Conservation (phyloP, 1,284 basidiomycete species). For the Ceratobasidium sp. region DNA sequence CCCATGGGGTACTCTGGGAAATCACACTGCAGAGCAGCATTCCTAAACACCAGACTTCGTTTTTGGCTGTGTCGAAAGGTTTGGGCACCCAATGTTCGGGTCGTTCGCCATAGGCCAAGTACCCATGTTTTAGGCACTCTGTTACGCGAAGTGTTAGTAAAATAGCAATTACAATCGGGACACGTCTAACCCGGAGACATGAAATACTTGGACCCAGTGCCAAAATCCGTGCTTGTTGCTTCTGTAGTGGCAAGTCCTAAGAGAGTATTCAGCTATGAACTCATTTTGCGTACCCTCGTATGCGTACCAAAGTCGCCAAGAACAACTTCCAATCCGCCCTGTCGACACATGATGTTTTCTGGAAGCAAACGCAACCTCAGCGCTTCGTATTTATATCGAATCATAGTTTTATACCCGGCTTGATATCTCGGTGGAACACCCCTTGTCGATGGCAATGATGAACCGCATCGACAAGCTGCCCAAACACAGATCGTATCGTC, state of each 20-base stretch:
- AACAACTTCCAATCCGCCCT: not conserved
- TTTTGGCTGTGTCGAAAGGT: constrained; percentile 12
- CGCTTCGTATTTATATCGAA: not conserved
- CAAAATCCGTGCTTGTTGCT: not conserved
- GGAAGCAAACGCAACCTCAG: not conserved
- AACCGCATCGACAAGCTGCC: constrained; percentile 2
- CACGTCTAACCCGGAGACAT: constrained; percentile 2
- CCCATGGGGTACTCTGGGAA: not conserved
- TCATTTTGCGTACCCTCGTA: not conserved
- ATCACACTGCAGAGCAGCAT: not conserved
- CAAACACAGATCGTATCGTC: not conserved
- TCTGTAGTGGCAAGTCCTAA: not conserved
- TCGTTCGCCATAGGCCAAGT: not conserved
- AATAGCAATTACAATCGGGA: not conserved
- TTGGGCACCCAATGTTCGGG: not conserved
- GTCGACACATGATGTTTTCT: constrained; percentile 13
- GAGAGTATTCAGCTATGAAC: not conserved
- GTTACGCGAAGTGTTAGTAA: not conserved
- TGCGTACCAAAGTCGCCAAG: constrained; percentile 3
- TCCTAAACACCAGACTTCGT: not conserved
- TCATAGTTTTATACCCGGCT: not conserved
- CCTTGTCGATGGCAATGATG: not conserved
- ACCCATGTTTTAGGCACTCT: not conserved
- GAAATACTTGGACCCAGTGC: not conserved
- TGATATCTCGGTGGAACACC: not conserved